Conservation (phyloP, 345 rosid species). For the Salix suchowensis region DNA sequence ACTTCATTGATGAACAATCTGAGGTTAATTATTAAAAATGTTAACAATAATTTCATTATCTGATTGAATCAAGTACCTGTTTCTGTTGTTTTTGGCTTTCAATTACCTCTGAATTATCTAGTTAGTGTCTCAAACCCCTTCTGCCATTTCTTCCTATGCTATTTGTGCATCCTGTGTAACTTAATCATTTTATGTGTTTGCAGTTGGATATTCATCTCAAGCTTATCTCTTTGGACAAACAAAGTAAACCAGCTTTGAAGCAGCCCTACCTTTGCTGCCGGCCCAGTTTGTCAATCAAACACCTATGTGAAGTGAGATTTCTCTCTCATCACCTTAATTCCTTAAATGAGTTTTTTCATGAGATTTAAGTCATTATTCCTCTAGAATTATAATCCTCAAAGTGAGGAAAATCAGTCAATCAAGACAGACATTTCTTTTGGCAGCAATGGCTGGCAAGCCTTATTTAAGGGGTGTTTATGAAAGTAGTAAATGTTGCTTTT, state of each 20-base stretch:
- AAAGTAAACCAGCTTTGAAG: constrained; percentile 14
- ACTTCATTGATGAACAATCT: neutral
- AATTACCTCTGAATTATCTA: neutral
- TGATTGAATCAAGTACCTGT: neutral
- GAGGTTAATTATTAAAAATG: neutral
- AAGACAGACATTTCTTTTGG: neutral
- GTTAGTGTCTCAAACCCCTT: neutral
- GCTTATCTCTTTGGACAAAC: constrained; percentile 17
- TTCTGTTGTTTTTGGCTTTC: constrained; percentile 1
- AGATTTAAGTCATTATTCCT: neutral
- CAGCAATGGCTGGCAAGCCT: neutral
- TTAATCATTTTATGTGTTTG: constrained; percentile 16
- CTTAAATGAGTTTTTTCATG: neutral
- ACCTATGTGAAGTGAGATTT: constrained; percentile 22
- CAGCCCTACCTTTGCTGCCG: constrained; percentile 29
- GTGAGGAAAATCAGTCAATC: neutral
- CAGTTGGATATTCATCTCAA: constrained; percentile 28
- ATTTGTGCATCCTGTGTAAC: neutral
- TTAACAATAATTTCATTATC: neutral
- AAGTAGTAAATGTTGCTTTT: no score
- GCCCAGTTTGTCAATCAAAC: constrained; percentile 23
- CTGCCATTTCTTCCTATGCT: neutral
- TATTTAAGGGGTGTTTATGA: no score
- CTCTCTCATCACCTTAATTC: neutral
- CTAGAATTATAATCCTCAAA: neutral